Percentiles rank a stretch among this genome's conserved stretches.
These are phyloP conservation scores for Breynia disticha DNA, from an alignment of 441 rosid species.

Conservation along the genomic window DNA sequence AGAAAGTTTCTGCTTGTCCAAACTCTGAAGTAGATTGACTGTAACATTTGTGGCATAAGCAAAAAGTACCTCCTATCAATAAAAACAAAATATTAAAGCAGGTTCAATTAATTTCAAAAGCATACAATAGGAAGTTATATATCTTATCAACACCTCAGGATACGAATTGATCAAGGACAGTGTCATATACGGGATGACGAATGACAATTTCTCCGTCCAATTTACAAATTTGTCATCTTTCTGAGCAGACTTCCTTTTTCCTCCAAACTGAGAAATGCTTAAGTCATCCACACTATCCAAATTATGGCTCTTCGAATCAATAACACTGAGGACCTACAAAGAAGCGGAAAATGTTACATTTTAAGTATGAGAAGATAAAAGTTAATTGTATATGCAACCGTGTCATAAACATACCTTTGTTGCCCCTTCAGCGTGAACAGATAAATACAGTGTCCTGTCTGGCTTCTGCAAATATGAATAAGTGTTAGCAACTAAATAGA, in stretches of 20 bases:
- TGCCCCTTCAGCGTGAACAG: conserved; percentile 77
- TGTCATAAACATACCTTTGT: conserved; percentile 55
- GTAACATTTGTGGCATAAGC: conserved; percentile 68
- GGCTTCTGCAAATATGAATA: conserved; percentile 55
- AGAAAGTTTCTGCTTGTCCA: conserved; percentile 73
- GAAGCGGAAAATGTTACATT: conserved; percentile 17
- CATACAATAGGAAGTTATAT: not conserved
- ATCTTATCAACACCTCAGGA: conserved; percentile 58
- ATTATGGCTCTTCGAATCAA: conserved; percentile 76
- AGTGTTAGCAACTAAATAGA: too few species aligned
- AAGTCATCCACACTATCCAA: conserved; percentile 39
- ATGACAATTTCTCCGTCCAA: conserved; percentile 63
- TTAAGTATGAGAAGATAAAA: conserved; percentile 13
- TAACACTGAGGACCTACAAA: conserved; percentile 66
- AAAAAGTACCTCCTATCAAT: conserved; percentile 78
- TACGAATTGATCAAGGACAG: conserved; percentile 69
- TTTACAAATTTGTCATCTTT: conserved; percentile 38
- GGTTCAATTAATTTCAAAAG: not conserved
- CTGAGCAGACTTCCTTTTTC: conserved; percentile 40
- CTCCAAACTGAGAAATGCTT: conserved; percentile 24
- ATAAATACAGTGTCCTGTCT: conserved; percentile 69
- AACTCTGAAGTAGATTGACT: conserved; percentile 59
- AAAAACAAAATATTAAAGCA: conserved; percentile 13
- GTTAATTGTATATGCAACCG: conserved; percentile 9
- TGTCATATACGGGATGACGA: conserved; percentile 58